Base-by-base conservation (phyloP, 331 rosid genomes). In the Rhamnella rubrinervis region DNA sequence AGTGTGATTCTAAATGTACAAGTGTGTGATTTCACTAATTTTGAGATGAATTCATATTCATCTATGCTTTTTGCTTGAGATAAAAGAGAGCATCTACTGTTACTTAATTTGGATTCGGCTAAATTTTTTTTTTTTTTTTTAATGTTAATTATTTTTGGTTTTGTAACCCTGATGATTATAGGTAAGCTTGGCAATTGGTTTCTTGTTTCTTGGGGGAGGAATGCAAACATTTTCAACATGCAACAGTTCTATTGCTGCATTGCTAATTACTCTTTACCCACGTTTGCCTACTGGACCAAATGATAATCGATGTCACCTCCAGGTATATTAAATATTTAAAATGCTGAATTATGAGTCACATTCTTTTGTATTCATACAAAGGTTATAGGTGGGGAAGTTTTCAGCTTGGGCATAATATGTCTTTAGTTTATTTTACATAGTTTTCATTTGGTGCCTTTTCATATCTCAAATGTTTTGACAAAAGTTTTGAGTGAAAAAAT, bases 131-230 rank as follows among this genome's bases (percentile, higher is more conserved):
- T 72, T 59, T 83, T 47, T 68, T 55, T 62, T 71, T 67, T 41
- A 39, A 26, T 65, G 66, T 62, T 65, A 31, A 49, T 31, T 63
- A 19, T 63, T 63, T 62, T 49, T 11, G 17, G 12, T 9, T 53
- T 63, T 38, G n/a, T 17, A 6, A 62, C 59, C 13, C 60, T 50
- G 61, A 21, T 75, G 78, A 65, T 60, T 66, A 58, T 74, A 93
- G 98, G 98, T 93, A 70, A 91, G 97, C 88, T 86, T 93, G 78
- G 96, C 97, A 18, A 81, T 79, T 56, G 98, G 98, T 59, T 93
- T 93, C 89, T 85, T 93, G 87, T 93, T 91, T 78, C 97, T 93
- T 74, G 97, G 98, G 75, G 98, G 98, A 71, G 98, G 98, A 83
- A 90, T 83, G 83, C 88, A 84, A 71, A 91, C 97, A 59, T 93